Evolutionary conservation across 371 early-diverging fungal genomes (phyloP), one percentile per base, ranked within the genome.

Genomic region (Paraphysoderma sedebokerense): DNA sequence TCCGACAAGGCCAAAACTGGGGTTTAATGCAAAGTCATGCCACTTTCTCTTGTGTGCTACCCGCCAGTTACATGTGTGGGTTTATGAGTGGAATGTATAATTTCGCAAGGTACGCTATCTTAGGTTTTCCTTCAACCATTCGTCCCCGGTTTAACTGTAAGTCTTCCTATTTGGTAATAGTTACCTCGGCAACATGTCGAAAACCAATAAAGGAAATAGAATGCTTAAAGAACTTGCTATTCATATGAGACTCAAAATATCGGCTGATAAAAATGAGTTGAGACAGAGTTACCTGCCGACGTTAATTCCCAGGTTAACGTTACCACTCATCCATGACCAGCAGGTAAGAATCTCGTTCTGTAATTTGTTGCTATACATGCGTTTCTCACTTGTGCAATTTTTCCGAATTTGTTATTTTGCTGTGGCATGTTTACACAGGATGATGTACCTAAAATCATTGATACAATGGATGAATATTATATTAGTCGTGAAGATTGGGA

Each of bases 141-240:
- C 12, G 38, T 20, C 24, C 30, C 13, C 17, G 23, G 27, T 29
- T 22, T 24, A 8, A 3, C 11, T 13, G n/a, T 32, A 1, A n/a
- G 47, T n/a, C 2, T 12, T 13, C 4, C 27, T 38, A n/a, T 23
- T 38, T 22, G 22, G 39, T 19, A 45, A 56, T 38, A 79, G 82
- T 13, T 97, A 86, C 82, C 67, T 99, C 30, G 99, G 99, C 19
- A 80, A 95, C 57, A 85, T 84, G 56, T 92, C 93, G 1, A 90
- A 81, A 56, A 64, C 80, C 20, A 40, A 33, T 26, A 98, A 95
- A 59, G 66, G 70, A 47, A 51, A 57, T 24, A 73, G 97, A 24
- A 52, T 72, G 38, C 61, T 98, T 46, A 65, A 70, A 45, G 92
- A 92, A 31, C 55, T 95, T 11, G 85, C 87, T 50, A 63, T 70